Evolutionary conservation across 371 early-diverging fungal species (phyloP), one percentile per base, ranked within the genome.

Genomic region (Mortierella sp.): DNA sequence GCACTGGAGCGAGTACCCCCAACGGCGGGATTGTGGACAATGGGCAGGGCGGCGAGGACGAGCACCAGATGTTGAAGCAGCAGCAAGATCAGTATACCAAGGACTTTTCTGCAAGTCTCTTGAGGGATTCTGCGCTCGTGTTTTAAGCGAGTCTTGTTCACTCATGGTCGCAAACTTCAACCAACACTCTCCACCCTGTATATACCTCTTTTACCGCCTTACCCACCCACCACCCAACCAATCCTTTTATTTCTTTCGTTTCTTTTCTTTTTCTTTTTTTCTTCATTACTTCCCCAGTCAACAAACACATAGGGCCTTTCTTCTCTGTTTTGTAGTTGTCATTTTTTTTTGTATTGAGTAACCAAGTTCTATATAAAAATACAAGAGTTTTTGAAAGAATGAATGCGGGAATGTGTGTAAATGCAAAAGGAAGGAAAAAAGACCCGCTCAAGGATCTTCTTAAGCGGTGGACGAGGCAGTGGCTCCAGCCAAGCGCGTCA

Each of bases 1-100:
- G 80, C 9, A 80, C 83, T 0, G 83, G 83, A 3, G 44, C 83
- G 14, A 80, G 75, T 50, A 83, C 83, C 24, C 83, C 83, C 2
- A 83, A 74, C 43, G 76, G 74, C 14, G 40, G 77, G 13, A 3
- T 50, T 16, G 24, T 77, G 72, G 80, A 24, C 34, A 37, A 67
- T 67, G 67, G 67, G 9, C 67, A 67, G 40, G 67, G 67, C 10
- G 67, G 77, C 0, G 83, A 83, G n/a, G 78, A 76, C 8, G 74
- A 82, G 26, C 64, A 71, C 3, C 69, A 69, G 3, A 26, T 73
- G 40, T 43, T 80, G 74, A 79, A 77, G 70, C 69, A 83, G 26
- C 83, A 80, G 11, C 80, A 79, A 59, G 80, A 83, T 26, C 74
- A 77, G 69, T 80, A 79, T 74, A 46, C 80, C 37, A 69, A 74